These are phyloP conservation scores for Talaromyces proteolyticus DNA, from an alignment of 495 filamentous ascomycete species.

Conservation along the genomic window DNA sequence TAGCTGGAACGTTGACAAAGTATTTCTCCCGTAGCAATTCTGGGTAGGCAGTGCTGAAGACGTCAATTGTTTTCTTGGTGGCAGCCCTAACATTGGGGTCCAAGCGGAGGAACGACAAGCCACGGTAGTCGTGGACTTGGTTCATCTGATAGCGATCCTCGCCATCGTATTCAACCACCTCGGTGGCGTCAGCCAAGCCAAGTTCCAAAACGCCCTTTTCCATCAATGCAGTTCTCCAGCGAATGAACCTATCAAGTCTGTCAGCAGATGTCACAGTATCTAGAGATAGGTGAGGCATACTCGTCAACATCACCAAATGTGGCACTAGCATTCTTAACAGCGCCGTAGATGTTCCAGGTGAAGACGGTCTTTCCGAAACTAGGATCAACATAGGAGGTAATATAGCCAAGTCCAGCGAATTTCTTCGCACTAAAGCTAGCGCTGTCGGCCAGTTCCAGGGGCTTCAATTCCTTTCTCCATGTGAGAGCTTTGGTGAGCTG, in stretches of 20 bases:
- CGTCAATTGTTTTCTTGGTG: constrained; percentile 69
- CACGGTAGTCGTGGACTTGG: constrained; percentile 87
- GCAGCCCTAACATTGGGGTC: constrained; percentile 64
- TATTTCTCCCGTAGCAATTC: constrained; percentile 85
- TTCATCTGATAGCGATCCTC: constrained; percentile 80
- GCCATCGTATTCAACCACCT: constrained; percentile 65
- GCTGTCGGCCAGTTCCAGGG: constrained; percentile 32
- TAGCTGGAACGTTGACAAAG: constrained; percentile 82
- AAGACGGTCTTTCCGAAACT: constrained; percentile 40
- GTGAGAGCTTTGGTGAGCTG: constrained; percentile 73
- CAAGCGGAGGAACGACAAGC: constrained; percentile 72
- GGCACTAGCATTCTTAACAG: constrained; percentile 60
- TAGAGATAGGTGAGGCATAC: constrained; percentile 41
- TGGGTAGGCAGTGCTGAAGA: constrained; percentile 74
- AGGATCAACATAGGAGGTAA: constrained; percentile 39
- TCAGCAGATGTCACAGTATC: constrained; percentile 9
- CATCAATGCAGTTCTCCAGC: constrained; percentile 84
- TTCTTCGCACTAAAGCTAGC: constrained; percentile 45
- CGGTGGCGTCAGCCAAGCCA: constrained; percentile 55
- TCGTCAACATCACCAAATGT: constrained; percentile 75
- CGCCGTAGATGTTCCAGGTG: constrained; percentile 87
- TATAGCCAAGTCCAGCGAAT: constrained; percentile 47
- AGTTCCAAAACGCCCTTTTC: constrained; percentile 70
- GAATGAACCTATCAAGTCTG: constrained; percentile 56
- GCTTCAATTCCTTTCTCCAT: constrained; percentile 67